phyloP scores from a whole-genome alignment of 306 rosid genomes.

The Vachellia collinsii region DNA sequence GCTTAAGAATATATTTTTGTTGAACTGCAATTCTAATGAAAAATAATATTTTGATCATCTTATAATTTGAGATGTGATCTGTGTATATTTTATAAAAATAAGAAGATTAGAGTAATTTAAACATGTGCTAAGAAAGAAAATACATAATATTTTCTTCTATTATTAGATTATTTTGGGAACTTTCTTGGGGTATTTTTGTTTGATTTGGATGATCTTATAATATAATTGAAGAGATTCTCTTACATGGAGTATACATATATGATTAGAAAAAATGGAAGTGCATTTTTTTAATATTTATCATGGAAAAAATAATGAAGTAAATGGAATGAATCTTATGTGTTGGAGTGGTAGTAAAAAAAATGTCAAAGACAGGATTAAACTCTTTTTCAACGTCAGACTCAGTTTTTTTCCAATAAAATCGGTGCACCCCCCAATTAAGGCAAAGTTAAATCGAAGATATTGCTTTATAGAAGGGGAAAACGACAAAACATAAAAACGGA shows the following conservation, averaged over 20 bases:
- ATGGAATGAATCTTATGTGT: background rate
- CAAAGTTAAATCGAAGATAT: slow-evolving; percentile 16
- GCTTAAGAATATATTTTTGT: background rate
- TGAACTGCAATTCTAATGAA: background rate
- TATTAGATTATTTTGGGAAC: background rate
- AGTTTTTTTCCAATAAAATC: background rate
- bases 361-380: background rate
- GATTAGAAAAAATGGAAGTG: background rate
- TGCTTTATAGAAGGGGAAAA: background rate
- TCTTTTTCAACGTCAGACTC: background rate
- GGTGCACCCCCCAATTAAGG: slow-evolving; percentile 36
- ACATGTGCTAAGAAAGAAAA: background rate
- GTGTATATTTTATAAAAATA: background rate
- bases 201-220: background rate
- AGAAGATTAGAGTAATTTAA: background rate
- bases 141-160: background rate
- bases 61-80: background rate
- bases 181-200: background rate
- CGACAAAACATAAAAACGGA: slow-evolving; percentile 8
- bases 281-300: background rate
- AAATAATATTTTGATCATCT: background rate
- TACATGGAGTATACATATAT: background rate
- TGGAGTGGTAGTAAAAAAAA: background rate
- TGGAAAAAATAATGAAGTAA: background rate
- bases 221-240: background rate